Evolutionary conservation across 169 alveolate species (phyloP).

Genomic region (Plasmodium adleri): DNA sequence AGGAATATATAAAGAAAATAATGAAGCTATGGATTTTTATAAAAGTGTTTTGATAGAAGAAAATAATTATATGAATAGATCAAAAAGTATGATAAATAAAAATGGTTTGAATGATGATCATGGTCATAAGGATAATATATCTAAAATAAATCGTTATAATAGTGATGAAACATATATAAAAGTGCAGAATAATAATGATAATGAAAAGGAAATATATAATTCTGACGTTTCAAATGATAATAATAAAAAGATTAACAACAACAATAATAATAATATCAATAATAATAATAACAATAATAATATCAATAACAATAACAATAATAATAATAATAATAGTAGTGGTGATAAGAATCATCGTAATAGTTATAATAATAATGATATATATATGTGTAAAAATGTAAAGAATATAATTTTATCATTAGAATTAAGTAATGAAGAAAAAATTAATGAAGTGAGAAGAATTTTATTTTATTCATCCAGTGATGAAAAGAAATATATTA

Average conservation of each 20-base stretch:
- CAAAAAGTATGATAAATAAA: background rate
- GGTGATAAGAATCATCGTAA: background rate
- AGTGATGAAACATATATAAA: background rate
- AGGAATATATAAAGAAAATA: slow-evolving; percentile 17
- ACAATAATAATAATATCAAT: background rate
- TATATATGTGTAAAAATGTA: slow-evolving; percentile 15
- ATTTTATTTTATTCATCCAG: slow-evolving; percentile 35
- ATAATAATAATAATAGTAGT: background rate
- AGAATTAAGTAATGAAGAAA: slow-evolving; percentile 50
- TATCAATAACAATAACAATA: background rate
- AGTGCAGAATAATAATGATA: background rate
- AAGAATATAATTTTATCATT: slow-evolving; percentile 40
- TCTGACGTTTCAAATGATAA: background rate
- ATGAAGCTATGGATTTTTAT: slow-evolving; percentile 17
- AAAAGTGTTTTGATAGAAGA: slow-evolving; percentile 5
- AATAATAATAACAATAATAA: background rate
- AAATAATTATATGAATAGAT: background rate
- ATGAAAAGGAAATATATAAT: slow-evolving; percentile 1
- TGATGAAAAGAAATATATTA: slow-evolving; percentile 49
- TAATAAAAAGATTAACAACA: background rate
- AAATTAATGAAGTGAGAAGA: slow-evolving; percentile 32
- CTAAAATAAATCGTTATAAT: background rate
- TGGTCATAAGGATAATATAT: background rate
- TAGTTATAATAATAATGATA: background rate
- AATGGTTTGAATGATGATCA: background rate